These are phyloP conservation scores for Pichia sp. DNA, from an alignment of 1,139 yeast species.

Conservation along the genomic window DNA sequence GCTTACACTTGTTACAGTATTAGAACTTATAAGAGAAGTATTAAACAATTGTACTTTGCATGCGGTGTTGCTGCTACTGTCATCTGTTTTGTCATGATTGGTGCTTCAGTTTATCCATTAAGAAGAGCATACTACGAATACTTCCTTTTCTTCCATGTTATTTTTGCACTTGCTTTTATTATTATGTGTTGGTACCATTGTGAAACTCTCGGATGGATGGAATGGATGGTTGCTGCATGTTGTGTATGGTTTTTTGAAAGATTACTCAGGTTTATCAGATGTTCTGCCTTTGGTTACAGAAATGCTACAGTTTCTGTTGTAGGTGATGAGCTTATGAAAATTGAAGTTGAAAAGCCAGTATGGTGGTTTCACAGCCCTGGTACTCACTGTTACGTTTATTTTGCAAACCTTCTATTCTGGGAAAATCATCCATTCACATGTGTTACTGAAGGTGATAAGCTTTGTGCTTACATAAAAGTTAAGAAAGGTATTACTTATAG, in stretches of 20 bases:
- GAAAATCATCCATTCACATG: slow-evolving; percentile 37
- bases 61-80: slow-evolving; percentile 35
- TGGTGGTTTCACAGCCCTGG: slow-evolving; percentile 33
- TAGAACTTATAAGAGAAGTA: slow-evolving; percentile 11
- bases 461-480: slow-evolving; percentile 31
- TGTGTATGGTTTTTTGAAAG: slow-evolving; percentile 35
- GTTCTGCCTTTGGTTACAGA: slow-evolving; percentile 33
- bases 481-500: slow-evolving; percentile 27
- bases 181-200: slow-evolving; percentile 36
- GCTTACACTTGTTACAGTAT: slow-evolving; percentile 16
- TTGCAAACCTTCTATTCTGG: slow-evolving; percentile 27
- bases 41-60: slow-evolving; percentile 30
- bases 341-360: slow-evolving; percentile 35
- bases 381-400: slow-evolving; percentile 42
- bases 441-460: slow-evolving; percentile 13
- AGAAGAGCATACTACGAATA: slow-evolving; percentile 41
- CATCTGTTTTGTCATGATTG: slow-evolving; percentile 34
- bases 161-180: slow-evolving; percentile 32
- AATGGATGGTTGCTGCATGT: slow-evolving; percentile 36
- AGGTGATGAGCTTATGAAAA: slow-evolving; percentile 35
- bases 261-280: slow-evolving; percentile 29
- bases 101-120: slow-evolving; percentile 39
- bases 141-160: slow-evolving; percentile 33
- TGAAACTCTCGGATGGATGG: slow-evolving; percentile 35
- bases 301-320: slow-evolving; percentile 17